These are phyloP conservation scores for Piper longum DNA, from an alignment of 164 flowering plant genomes.

Conservation along the genomic window DNA sequence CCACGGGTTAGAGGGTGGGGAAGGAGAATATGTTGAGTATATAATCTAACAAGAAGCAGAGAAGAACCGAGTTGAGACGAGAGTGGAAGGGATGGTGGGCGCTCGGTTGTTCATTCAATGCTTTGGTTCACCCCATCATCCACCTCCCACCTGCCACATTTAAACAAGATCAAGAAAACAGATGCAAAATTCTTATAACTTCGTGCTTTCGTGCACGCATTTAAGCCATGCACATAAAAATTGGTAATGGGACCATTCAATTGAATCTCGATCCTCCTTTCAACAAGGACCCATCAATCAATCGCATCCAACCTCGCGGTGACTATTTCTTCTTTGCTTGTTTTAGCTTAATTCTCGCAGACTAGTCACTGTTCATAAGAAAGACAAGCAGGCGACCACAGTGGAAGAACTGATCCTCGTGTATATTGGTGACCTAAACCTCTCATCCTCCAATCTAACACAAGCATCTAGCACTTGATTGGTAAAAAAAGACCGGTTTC, in stretches of 20 bases:
- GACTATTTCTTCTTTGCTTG: not conserved
- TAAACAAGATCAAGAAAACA: not conserved
- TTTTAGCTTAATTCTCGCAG: too few species aligned
- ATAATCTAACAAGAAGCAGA: not conserved
- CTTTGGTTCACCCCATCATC: slow-evolving; percentile 1
- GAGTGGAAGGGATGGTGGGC: not conserved
- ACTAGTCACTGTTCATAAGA: too few species aligned
- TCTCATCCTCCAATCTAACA: too few species aligned
- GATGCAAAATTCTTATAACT: not conserved
- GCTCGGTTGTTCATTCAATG: not conserved
- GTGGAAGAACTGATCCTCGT: too few species aligned
- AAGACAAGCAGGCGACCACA: too few species aligned
- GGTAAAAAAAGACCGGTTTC: too few species aligned
- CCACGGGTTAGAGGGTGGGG: not conserved
- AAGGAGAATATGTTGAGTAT: not conserved
- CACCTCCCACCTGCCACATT: slow-evolving; percentile 5
- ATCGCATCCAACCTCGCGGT: not conserved
- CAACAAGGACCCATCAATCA: not conserved
- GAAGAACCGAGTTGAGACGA: not conserved
- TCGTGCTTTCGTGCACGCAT: not conserved
- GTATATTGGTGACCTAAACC: too few species aligned
- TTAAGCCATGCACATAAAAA: too few species aligned
- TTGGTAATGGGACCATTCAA: not conserved
- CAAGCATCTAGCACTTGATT: too few species aligned
- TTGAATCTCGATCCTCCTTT: not conserved